These are phyloP conservation scores for Apophysomyces variabilis DNA, from an alignment of 371 early-diverging fungal species.

Conservation along the genomic window DNA sequence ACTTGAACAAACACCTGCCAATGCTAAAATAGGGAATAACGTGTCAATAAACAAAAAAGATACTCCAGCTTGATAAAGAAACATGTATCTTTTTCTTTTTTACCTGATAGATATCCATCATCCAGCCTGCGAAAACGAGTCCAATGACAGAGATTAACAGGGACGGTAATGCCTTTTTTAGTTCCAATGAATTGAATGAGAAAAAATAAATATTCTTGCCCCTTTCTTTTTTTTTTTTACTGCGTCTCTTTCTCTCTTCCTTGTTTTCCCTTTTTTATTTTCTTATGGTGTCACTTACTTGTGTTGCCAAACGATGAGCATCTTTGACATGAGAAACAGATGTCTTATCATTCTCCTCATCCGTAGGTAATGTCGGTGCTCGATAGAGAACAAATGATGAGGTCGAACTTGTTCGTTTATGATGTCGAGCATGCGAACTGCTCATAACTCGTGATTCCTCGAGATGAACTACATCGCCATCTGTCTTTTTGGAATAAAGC, in stretches of 20 bases:
- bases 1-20: constrained; percentile 71
- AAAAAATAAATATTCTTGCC: not conserved
- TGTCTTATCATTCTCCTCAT: constrained; percentile 10
- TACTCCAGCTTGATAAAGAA: too few species aligned
- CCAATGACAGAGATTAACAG: constrained; percentile 75
- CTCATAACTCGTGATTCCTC: not conserved
- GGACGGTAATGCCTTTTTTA: constrained; percentile 68
- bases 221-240: not conserved
- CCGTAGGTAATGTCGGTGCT: constrained; percentile 23
- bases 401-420: constrained; percentile 28
- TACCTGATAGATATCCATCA: constrained; percentile 72
- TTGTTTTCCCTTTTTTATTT: too few species aligned
- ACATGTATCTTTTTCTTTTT: not conserved
- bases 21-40: constrained; percentile 37
- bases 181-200: not conserved
- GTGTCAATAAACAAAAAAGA: not conserved
- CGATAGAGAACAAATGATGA: constrained; percentile 39
- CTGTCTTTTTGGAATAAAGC: constrained; percentile 10
- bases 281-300: constrained; percentile 18
- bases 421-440: constrained; percentile 15
- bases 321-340: not conserved
- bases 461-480: constrained; percentile 1
- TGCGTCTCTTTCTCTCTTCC: too few species aligned
- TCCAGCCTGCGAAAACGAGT: constrained; percentile 71
- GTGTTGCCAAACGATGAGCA: constrained; percentile 28